Percentiles rank a stretch among this genome's conserved stretches.
These are phyloP conservation scores for Lactarius sp. DNA, from an alignment of 768 basidiomycete species.

Conservation along the genomic window DNA sequence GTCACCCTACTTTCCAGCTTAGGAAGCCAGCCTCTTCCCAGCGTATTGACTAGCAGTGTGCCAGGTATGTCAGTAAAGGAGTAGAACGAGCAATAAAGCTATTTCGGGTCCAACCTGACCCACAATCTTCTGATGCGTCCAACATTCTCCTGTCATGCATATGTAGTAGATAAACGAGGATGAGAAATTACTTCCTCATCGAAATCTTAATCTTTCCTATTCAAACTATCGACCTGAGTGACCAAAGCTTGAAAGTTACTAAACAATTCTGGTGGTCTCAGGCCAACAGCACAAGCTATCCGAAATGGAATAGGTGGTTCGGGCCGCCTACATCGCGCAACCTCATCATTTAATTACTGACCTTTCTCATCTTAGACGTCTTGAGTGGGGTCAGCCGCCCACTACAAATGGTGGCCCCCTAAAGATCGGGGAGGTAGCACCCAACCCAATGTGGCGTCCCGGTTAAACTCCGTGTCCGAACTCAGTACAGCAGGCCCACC, in stretches of 20 bases:
- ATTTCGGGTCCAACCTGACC: background rate
- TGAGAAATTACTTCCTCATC: background rate
- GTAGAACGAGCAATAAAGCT: conserved; percentile 7
- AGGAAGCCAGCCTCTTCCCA: conserved; percentile 62
- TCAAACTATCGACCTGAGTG: background rate
- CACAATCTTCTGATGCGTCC: background rate
- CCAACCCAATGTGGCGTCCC: background rate
- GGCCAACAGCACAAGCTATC: background rate
- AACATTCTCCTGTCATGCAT: background rate
- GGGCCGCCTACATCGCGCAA: background rate
- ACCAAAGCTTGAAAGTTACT: background rate
- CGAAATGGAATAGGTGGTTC: background rate
- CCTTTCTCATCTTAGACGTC: background rate
- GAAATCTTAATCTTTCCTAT: background rate
- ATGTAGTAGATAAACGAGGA: background rate
- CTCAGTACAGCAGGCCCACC: background rate
- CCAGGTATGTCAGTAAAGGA: conserved; percentile 21
- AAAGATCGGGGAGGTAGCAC: background rate
- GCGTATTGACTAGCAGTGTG: conserved; percentile 61
- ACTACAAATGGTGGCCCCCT: background rate
- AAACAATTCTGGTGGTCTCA: background rate
- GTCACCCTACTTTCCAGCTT: conserved; percentile 60
- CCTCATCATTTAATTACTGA: background rate
- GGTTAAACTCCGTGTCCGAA: background rate
- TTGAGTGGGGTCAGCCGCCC: background rate